phyloP scores from a whole-genome alignment of 1,284 basidiomycete genomes.

The Microbotryomycetes sp. region DNA sequence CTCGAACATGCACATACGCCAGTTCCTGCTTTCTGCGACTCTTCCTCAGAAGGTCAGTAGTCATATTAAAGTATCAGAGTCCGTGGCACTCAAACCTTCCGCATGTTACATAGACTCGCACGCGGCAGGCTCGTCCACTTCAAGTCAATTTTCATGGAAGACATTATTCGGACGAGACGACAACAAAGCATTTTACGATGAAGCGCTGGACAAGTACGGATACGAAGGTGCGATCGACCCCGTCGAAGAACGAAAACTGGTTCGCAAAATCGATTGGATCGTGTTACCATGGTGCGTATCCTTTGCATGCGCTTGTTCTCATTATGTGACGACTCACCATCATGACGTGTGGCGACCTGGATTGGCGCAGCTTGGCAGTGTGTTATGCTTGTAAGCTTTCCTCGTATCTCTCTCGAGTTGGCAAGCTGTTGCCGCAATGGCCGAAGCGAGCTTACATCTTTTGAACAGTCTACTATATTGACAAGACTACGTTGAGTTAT shows the following conservation, averaged over 20 bases:
- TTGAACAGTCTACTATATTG: slow-evolving; percentile 46
- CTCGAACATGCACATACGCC: neutral
- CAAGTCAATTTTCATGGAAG: neutral
- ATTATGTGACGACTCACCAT: neutral
- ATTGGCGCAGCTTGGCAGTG: neutral
- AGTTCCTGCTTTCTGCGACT: no score
- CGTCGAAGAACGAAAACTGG: slow-evolving; percentile 29
- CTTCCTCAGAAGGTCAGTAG: no score
- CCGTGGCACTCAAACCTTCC: no score
- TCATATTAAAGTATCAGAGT: no score
- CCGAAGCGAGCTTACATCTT: no score
- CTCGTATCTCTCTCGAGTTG: neutral
- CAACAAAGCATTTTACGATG: slow-evolving; percentile 4
- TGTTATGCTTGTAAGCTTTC: neutral
- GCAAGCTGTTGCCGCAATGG: slow-evolving; percentile 40
- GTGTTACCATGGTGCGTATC: neutral
- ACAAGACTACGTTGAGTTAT: slow-evolving; percentile 43
- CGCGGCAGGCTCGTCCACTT: no score
- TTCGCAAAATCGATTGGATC: slow-evolving; percentile 24
- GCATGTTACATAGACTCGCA: no score
- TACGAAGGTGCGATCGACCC: slow-evolving; percentile 1
- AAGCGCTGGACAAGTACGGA: slow-evolving; percentile 7
- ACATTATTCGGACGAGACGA: neutral
- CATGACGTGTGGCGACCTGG: neutral
- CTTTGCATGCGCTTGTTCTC: no score